Conservation (phyloP, 805 yeast genomes). For the Jamesozyma jinghongensis region DNA sequence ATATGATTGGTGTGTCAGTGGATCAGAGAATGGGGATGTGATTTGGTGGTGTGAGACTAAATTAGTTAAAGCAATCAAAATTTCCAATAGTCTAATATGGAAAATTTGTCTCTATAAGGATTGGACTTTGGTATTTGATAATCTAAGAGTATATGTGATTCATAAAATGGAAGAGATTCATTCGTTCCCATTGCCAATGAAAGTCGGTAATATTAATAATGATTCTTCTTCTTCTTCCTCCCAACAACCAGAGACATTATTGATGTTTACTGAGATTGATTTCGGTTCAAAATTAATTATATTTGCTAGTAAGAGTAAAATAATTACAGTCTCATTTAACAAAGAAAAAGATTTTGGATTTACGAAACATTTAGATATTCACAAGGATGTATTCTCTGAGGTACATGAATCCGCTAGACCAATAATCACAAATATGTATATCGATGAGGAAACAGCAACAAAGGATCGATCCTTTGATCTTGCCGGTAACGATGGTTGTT, state of each 20-base stretch:
- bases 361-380: constrained; percentile 8
- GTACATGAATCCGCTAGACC: constrained; percentile 5
- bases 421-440: constrained; percentile 14
- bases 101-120: constrained; percentile 17
- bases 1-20: constrained; percentile 25
- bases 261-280: constrained; percentile 25
- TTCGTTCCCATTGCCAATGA: constrained; percentile 12
- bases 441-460: constrained; percentile 25
- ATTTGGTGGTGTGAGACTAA: constrained; percentile 31
- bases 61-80: constrained; percentile 8
- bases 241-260: neutral
- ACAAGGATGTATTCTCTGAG: constrained; percentile 1
- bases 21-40: constrained; percentile 27
- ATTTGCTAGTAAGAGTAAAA: constrained; percentile 13
- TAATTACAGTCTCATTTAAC: constrained; percentile 21
- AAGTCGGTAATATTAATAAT: neutral
- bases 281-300: constrained; percentile 25
- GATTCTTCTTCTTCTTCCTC: no score
- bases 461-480: constrained; percentile 18
- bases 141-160: constrained; percentile 18
- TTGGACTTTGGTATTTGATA: constrained; percentile 21
- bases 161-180: constrained; percentile 16
- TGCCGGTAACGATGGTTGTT: constrained; percentile 31
- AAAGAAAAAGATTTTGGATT: constrained; percentile 18
- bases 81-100: constrained; percentile 18